Base-by-base conservation (phyloP, 139 green algal species). In the Nannochloris sp. region DNA sequence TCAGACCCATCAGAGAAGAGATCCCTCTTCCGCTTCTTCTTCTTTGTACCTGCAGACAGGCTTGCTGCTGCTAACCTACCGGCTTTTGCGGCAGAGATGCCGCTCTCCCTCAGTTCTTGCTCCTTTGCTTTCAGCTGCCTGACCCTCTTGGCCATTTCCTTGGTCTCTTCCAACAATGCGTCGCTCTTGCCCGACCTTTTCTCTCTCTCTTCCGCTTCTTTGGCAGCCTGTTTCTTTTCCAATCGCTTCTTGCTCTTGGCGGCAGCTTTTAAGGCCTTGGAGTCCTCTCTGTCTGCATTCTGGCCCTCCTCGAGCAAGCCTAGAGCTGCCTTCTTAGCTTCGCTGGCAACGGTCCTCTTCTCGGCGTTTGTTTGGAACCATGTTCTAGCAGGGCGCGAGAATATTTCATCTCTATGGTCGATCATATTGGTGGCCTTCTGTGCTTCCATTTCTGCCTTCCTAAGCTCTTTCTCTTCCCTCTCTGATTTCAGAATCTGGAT, bases 381-480 rank as follows among this genome's bases (percentile, higher is more conserved):
- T 23, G 89, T 95, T 63, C 88, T 79, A 53, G 79, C 65, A 1
- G 93, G 93, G n/a, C 88, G 77, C 0, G 84, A 50, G 23, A 67
- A 74, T 74, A 99, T 99, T 79, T 97, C 91, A 4, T 67, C 78
- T 78, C 90, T 79, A 70, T 99, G 91, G 63, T 94, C 83, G 25
- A 98, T 49, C 76, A 99, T 75, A 78, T 97, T 96, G 26, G 73
- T 49, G 3, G 86, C 85, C 66, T 90, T 91, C 40, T 75, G 76
- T 1, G 84, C 89, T 80, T 98, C 90, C 91, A 98, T 97, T 78
- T 98, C 93, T n/a, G 87, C 90, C 65, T 85, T 80, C 10, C 84
- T 76, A 58, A 92, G 71, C 63, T 80, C 76, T 30, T 68, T 71
- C 77, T 93, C 85, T 44, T 89, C 70, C 12, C 82, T 63, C 65